Evolutionary conservation across 768 basidiomycete genomes (phyloP), one percentile per base, ranked within the genome.

Genomic region (Xerocomellus chrysenteron): DNA sequence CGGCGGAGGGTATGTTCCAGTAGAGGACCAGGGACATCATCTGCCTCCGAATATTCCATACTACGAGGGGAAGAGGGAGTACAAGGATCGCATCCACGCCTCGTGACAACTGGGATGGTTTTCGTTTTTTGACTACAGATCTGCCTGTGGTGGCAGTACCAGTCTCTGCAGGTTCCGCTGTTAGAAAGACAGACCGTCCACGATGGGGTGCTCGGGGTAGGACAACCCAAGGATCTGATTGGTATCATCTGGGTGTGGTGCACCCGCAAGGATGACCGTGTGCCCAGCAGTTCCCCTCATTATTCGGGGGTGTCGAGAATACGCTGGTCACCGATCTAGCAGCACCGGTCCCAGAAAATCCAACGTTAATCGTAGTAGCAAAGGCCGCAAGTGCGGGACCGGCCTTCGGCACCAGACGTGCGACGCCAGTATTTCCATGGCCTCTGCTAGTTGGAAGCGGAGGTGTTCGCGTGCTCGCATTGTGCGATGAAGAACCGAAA

Each of bases 351-450:
- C 90, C 88, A 4, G 86, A 90, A 72, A 98, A 98, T 76, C 97
- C 95, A 53, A 99, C 96, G 56, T 94, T 97, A 63, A 98, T 95
- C 2, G 93, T 94, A 47, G 91, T 95, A 2, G 90, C 79, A 21
- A 91, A 92, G 11, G 97, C 92, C 12, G 89, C 86, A 32, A 94
- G 82, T 12, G 91, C 92, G 2, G 95, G 89, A 1, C 84, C 83
- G 28, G 89, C 80, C 69, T 98, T 98, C 2, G 88, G 91, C 24
- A 85, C 87, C 7, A 82, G 72, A 28, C 83, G 80, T n/a, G 73
- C 66, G n/a, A 65, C 57, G 0, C 68, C 68, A 4, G 50, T 52
- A 41, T 49, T 62, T 26, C 56, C 65, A 24, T 57, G 59, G n/a
- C 62, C 68, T 35, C 67, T 68, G 59, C 52, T 70, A 61, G 41